These are phyloP conservation scores for Podila clonocystis DNA, from an alignment of 192 early-diverging fungal species.

Conservation along the genomic window DNA sequence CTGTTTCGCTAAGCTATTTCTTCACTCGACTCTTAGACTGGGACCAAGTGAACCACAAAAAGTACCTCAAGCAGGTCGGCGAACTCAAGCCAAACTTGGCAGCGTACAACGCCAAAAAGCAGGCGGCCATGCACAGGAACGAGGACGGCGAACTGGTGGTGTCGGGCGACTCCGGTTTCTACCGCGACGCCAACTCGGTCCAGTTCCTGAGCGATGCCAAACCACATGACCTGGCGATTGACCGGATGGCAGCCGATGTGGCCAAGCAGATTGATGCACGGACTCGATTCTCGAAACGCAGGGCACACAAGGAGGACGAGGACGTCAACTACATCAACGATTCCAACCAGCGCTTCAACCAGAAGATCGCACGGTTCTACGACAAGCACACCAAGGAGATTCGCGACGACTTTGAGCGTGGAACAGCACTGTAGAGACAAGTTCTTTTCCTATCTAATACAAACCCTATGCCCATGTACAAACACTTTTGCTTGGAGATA, in stretches of 20 bases:
- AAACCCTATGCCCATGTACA: too few species aligned
- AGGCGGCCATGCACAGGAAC: conserved; percentile 50
- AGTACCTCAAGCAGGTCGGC: conserved; percentile 82
- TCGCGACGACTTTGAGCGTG: conserved; percentile 86
- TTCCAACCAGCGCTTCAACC: conserved; percentile 94
- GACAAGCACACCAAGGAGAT: conserved; percentile 97
- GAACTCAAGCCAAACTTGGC: conserved; percentile 88
- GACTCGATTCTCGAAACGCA: conserved; percentile 70
- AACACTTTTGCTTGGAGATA: too few species aligned
- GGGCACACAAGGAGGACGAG: conserved; percentile 81
- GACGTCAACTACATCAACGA: conserved; percentile 98
- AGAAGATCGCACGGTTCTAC: conserved; percentile 94
- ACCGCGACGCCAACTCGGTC: conserved; percentile 74
- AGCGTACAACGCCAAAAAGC: conserved; percentile 77
- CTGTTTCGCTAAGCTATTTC: background rate
- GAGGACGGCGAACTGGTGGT: conserved; percentile 53
- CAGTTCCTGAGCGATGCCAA: conserved; percentile 69
- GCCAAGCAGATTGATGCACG: conserved; percentile 77
- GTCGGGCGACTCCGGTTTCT: conserved; percentile 59
- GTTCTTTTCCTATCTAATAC: background rate
- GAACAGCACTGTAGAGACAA: conserved; percentile 73
- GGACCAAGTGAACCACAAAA: conserved; percentile 85
- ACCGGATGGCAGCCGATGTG: conserved; percentile 75
- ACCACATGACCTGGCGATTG: conserved; percentile 72
- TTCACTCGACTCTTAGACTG: conserved; percentile 63